These are phyloP conservation scores for Gossypium australe DNA, from an alignment of 345 rosid genomes.

Conservation along the genomic window DNA sequence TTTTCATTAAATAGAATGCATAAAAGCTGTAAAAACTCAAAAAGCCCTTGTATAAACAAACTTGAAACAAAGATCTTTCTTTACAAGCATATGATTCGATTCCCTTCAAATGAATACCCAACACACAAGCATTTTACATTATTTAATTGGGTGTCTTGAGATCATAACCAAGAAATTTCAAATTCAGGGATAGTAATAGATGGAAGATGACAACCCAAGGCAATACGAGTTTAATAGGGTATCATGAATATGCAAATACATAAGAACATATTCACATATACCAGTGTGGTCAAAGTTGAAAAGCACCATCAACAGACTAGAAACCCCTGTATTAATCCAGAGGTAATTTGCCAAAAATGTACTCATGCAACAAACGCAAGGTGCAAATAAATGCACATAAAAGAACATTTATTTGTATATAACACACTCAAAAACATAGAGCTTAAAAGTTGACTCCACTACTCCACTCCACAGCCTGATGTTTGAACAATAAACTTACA, in stretches of 20 bases:
- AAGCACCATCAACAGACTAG: background rate
- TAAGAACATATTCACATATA: background rate
- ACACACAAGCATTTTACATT: background rate
- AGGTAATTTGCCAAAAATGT: background rate
- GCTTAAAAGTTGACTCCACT: background rate
- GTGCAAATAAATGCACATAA: background rate
- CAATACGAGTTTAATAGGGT: background rate
- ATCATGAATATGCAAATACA: background rate
- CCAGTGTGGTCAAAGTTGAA: background rate
- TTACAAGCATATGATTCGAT: background rate
- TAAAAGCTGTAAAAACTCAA: background rate
- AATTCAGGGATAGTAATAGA: background rate
- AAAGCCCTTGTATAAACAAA: background rate
- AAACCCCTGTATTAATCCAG: background rate
- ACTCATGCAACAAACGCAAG: background rate
- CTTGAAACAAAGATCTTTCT: background rate
- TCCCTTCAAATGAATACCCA: background rate
- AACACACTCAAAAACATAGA: background rate
- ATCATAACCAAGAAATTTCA: background rate
- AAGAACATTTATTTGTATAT: background rate
- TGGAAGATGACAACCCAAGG: background rate
- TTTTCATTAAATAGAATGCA: background rate
- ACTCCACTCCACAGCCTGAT: background rate
- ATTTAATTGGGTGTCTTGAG: background rate
- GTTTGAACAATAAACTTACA: background rate